Evolutionary conservation across 2,329 filamentous ascomycete genomes (phyloP).

Genomic region (Septoria linicola): DNA sequence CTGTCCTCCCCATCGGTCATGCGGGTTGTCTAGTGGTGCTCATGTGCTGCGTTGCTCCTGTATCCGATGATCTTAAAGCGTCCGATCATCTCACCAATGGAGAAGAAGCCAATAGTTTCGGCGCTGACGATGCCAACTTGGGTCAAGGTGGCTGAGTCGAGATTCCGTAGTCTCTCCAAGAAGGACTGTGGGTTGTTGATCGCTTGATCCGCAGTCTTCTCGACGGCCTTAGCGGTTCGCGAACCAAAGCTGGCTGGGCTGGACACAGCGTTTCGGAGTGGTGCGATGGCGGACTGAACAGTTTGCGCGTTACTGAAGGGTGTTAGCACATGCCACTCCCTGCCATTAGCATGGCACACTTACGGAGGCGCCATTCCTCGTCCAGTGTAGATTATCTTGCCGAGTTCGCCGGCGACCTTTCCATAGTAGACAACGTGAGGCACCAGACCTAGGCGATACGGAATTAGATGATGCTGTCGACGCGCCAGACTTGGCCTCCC

Average conservation of each 20-base stretch:
- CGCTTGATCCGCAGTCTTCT: constrained; percentile 48
- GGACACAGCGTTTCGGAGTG: constrained; percentile 66
- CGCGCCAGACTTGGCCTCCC: constrained; percentile 23
- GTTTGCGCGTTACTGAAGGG: constrained; percentile 66
- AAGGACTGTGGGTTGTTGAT: constrained; percentile 56
- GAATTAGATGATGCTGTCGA: constrained; percentile 12
- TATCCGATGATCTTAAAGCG: constrained; percentile 95
- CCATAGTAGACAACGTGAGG: constrained; percentile 90
- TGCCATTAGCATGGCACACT: constrained; percentile 44
- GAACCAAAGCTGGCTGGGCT: constrained; percentile 60
- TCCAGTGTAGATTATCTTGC: constrained; percentile 80
- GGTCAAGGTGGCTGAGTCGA: constrained; percentile 69
- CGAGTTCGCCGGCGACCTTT: constrained; percentile 81
- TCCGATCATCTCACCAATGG: constrained; percentile 93
- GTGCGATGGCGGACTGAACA: constrained; percentile 85
- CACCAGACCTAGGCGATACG: constrained; percentile 66
- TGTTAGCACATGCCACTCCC: neutral
- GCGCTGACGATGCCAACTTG: constrained; percentile 75
- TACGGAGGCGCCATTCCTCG: constrained; percentile 96
- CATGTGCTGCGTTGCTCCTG: constrained; percentile 39
- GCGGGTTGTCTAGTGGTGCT: constrained; percentile 20
- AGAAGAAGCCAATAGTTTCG: constrained; percentile 95
- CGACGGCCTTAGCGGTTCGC: constrained; percentile 43
- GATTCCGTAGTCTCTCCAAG: constrained; percentile 62
- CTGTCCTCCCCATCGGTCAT: constrained; percentile 1